Conservation (phyloP, 805 yeast genomes). For the Candida andamanensis region DNA sequence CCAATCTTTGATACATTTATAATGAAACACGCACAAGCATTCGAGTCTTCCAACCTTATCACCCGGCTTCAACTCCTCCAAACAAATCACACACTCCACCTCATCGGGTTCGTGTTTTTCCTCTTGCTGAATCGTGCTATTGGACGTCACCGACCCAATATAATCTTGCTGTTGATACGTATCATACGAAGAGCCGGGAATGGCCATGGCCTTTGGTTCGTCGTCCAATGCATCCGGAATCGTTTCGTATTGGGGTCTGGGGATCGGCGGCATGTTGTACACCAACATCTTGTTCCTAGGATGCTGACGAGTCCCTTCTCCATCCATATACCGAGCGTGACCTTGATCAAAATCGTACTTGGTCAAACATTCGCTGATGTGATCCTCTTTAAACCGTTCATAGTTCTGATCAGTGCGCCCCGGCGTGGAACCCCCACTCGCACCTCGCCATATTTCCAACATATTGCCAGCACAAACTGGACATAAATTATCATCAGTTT, state of each 20-base stretch:
- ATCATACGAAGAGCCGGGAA: slow-evolving; percentile 15
- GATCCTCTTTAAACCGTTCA: slow-evolving; percentile 50
- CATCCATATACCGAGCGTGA: slow-evolving; percentile 35
- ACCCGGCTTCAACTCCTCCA: slow-evolving; percentile 82
- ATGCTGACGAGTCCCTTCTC: slow-evolving; percentile 14
- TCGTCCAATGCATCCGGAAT: slow-evolving; percentile 17
- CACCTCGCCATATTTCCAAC: slow-evolving; percentile 15
- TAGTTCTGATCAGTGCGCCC: slow-evolving; percentile 18
- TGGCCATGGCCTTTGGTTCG: too few species aligned
- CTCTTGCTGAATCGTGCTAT: slow-evolving; percentile 14
- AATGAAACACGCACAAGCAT: slow-evolving; percentile 92
- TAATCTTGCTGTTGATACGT: slow-evolving; percentile 6
- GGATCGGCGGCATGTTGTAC: slow-evolving; percentile 52
- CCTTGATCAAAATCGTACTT: slow-evolving; percentile 62
- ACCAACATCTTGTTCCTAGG: slow-evolving; percentile 80
- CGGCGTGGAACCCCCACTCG: slow-evolving; percentile 10
- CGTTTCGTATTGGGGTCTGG: slow-evolving; percentile 32
- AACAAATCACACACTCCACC: slow-evolving; percentile 88
- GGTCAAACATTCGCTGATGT: slow-evolving; percentile 69
- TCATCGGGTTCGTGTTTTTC: slow-evolving; percentile 11
- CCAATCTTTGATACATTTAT: slow-evolving; percentile 88
- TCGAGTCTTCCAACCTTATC: slow-evolving; percentile 89
- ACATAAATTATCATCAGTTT: slow-evolving; percentile 31
- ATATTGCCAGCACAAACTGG: slow-evolving; percentile 37
- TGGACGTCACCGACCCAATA: slow-evolving; percentile 19